Evolutionary conservation across 208 protist genomes (phyloP).

Genomic region (Leishmania major): DNA sequence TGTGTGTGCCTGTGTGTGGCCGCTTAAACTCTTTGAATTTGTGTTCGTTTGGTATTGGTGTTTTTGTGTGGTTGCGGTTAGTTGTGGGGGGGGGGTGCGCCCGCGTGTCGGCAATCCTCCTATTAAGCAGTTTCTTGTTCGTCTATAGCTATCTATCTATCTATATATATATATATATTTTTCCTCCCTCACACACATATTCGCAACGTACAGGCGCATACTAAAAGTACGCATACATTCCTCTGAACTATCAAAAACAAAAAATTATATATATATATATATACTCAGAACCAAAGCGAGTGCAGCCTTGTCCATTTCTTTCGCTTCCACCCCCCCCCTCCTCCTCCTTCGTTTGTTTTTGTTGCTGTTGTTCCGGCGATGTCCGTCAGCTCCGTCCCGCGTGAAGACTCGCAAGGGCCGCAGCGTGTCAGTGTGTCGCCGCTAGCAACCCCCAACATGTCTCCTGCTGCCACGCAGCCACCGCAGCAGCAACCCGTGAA

Average conservation of each 20-base stretch:
- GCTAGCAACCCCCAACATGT: slow-evolving; percentile 2
- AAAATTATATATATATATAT: neutral
- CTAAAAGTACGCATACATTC: neutral
- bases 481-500: slow-evolving; percentile 5
- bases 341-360: neutral
- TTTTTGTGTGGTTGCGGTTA: neutral
- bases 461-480: neutral
- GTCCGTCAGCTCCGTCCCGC: slow-evolving; percentile 13
- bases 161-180: neutral
- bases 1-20: neutral
- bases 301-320: neutral
- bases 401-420: slow-evolving; percentile 6
- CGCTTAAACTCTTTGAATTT: neutral
- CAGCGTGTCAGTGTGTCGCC: neutral
- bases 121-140: neutral
- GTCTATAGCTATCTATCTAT: too few relatives aligned
- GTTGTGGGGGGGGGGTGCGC: too few relatives aligned
- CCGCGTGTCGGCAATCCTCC: neutral
- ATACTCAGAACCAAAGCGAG: neutral
- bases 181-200: neutral
- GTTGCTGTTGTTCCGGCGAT: slow-evolving; percentile 3
- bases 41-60: neutral
- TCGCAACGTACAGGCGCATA: neutral
- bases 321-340: neutral
- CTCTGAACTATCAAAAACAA: neutral